Evolutionary conservation across 345 rosid genomes (phyloP).

Genomic region (Populus euphratica): DNA sequence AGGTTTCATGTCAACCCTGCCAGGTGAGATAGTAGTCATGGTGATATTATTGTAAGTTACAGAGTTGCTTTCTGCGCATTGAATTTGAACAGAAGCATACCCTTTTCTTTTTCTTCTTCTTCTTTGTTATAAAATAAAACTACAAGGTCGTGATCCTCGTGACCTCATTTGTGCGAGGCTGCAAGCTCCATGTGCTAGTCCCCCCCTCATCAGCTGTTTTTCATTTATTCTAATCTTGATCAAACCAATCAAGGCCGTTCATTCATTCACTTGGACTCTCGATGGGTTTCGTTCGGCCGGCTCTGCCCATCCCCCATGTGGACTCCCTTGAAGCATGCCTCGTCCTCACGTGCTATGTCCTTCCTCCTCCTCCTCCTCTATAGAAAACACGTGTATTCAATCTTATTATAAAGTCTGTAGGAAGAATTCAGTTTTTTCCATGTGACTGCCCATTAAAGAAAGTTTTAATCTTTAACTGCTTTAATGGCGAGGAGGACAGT

Average conservation of each 20-base stretch:
- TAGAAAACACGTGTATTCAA: no score
- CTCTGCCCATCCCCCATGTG: constrained; percentile 4
- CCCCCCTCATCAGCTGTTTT: neutral
- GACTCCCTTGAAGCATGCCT: constrained; percentile 6
- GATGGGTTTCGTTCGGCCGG: no score
- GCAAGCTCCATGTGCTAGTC: neutral
- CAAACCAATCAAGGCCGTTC: neutral
- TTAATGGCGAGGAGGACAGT: no score
- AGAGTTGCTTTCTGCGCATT: neutral
- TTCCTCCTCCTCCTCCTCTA: no score
- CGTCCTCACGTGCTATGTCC: neutral
- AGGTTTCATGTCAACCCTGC: no score
- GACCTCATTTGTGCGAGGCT: constrained; percentile 7
- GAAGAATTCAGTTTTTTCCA: no score
- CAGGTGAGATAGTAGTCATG: no score
- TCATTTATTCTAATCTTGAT: neutral
- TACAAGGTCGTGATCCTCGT: constrained; percentile 26
- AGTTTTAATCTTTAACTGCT: no score
- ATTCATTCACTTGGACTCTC: neutral
- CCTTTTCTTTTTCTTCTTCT: neutral
- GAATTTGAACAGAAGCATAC: neutral
- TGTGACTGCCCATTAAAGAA: no score
- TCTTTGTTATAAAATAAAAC: no score
- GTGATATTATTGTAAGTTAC: no score
- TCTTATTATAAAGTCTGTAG: no score